Evolutionary conservation across 2,329 filamentous ascomycete species (phyloP), one percentile per base, ranked within the genome.

Genomic region (Talaromyces sp.): DNA sequence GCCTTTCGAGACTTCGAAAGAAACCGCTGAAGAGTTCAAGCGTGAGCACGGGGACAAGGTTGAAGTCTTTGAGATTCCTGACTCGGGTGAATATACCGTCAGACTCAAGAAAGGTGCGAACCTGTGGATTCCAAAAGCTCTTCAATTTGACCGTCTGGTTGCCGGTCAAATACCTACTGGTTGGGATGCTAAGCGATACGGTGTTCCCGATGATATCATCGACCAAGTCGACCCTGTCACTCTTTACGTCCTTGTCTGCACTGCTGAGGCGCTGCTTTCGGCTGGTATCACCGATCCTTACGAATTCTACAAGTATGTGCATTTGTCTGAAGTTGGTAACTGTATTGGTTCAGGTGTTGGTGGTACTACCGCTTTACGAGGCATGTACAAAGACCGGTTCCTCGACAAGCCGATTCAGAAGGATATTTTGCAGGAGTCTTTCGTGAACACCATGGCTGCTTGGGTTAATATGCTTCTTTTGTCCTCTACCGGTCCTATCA

Each of bases 401-500:
- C 84, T 98, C 65, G 95, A 99, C 81, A 95, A 93, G 81, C 95
- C 93, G 60, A 86, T 99, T 56, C 96, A 99, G 80, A 99, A 98
- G 80, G 95, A 99, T 73, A 97, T 99, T 74, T 85, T 99, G 15
- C 96, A 99, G 75, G 95, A 99, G 80, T 98, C 95, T 13, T 99
- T 99, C 84, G 98, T 99, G 85, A 99, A 99, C 84, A 99, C 95
- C 60, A 99, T 99, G 93, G 89, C 91, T 69, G 95, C 95, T 17
- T 99, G 95, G 95, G 93, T 99, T 62, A 99, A 99, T 83, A 99
- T 99, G 95, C 82, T 99, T 79, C 83, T 99, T 66, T 82, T 99
- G 66, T 99, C 95, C 4, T 98, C 95, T 5, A 98, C 95, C 58
- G 95, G 95, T 68, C 92, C 95, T 49, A 98, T 99, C 84, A 97